These are phyloP conservation scores for Lactarius evosmus DNA, from an alignment of 768 basidiomycete genomes.

Conservation along the genomic window DNA sequence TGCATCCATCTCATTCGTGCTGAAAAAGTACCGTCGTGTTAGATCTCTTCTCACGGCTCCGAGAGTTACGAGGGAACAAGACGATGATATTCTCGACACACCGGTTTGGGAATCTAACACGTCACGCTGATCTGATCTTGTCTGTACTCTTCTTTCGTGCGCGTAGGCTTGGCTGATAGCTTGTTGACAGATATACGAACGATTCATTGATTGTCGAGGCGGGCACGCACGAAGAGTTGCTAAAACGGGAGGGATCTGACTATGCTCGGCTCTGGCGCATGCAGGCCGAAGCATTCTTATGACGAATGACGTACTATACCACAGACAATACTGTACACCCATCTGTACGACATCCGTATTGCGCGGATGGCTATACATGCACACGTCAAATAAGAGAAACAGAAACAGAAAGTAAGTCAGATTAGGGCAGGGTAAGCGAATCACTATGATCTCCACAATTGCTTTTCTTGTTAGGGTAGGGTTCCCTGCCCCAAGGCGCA, in stretches of 20 bases:
- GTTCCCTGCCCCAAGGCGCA: too few species aligned
- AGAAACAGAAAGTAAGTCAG: too few species aligned
- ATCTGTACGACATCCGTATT: too few species aligned
- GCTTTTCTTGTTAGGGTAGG: too few species aligned
- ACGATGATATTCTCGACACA: slow-evolving; percentile 84
- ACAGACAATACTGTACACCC: neutral
- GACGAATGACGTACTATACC: neutral
- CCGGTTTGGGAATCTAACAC: slow-evolving; percentile 64
- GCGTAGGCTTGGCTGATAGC: neutral
- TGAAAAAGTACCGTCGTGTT: neutral
- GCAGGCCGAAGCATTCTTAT: slow-evolving; percentile 64
- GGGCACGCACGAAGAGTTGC: slow-evolving; percentile 61
- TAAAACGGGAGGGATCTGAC: slow-evolving; percentile 51
- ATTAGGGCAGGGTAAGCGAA: too few species aligned
- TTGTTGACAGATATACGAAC: slow-evolving; percentile 58
- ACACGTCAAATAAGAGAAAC: too few species aligned
- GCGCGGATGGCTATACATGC: too few species aligned
- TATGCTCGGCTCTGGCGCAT: slow-evolving; percentile 73
- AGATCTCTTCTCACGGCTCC: slow-evolving; percentile 71
- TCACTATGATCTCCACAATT: too few species aligned
- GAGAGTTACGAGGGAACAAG: slow-evolving; percentile 65
- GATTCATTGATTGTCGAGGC: slow-evolving; percentile 57
- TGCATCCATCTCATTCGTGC: neutral
- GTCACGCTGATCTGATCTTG: slow-evolving; percentile 41
- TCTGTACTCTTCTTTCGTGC: slow-evolving; percentile 1